A percentile compares a stretch with the other conserved stretches of the same genome.
phyloP scores from a whole-genome alignment of 164 flowering plant genomes.

The Nymphaea colorata region DNA sequence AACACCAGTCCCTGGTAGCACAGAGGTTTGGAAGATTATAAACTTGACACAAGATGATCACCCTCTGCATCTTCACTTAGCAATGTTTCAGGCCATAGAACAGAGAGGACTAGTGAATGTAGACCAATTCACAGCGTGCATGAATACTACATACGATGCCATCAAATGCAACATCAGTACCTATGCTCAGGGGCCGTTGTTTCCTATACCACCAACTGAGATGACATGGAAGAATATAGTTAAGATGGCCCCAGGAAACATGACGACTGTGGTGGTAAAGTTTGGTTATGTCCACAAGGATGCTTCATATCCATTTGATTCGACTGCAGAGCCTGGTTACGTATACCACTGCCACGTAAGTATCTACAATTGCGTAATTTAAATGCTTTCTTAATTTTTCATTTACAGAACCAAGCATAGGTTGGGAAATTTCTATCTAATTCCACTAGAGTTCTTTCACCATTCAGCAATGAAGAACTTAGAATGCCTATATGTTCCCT shows the following conservation, averaged over 20 bases:
- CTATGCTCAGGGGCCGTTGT: background rate
- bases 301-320: background rate
- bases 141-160: background rate
- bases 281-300: background rate
- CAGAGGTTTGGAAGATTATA: background rate
- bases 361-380: background rate
- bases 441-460: too few species aligned
- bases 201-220: background rate
- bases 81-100: background rate
- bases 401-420: background rate
- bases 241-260: background rate
- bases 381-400: background rate
- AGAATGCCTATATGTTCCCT: background rate
- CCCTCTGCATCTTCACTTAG: background rate
- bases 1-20: background rate
- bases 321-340: background rate
- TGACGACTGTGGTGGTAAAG: background rate
- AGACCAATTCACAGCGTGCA: background rate
- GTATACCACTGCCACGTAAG: background rate
- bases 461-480: too few species aligned
- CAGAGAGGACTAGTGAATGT: background rate
- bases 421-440: too few species aligned
- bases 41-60: background rate
- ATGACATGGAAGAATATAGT: conserved; percentile 1
- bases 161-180: background rate